Evolutionary conservation across 2,329 filamentous ascomycete genomes (phyloP).

Genomic region (Ophiostoma sp.): DNA sequence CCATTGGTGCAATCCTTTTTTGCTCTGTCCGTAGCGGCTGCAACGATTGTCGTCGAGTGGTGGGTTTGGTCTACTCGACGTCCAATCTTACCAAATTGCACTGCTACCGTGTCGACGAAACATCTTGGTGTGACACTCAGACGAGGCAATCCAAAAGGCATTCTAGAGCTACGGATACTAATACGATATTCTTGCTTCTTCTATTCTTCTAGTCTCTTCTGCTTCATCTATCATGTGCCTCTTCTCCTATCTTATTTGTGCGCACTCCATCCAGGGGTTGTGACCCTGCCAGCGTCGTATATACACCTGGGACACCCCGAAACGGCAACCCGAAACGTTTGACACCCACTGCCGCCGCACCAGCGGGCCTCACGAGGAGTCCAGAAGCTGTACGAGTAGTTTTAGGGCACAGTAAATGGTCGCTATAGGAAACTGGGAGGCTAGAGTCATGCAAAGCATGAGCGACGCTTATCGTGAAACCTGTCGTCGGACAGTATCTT

Average conservation of each 20-base stretch:
- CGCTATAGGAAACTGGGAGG: background rate
- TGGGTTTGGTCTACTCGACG: background rate
- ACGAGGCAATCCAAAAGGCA: background rate
- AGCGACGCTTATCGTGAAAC: constrained; percentile 2
- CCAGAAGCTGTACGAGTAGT: background rate
- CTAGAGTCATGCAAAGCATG: background rate
- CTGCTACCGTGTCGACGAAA: background rate
- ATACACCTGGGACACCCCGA: background rate
- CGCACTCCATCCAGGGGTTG: background rate
- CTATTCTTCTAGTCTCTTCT: no score
- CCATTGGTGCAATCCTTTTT: background rate
- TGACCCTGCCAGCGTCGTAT: constrained; percentile 2
- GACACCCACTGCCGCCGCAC: constrained; percentile 2
- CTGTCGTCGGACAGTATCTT: background rate
- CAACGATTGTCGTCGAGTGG: background rate
- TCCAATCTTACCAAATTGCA: constrained; percentile 7
- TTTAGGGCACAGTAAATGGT: background rate
- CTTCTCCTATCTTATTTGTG: background rate
- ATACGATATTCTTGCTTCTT: no score
- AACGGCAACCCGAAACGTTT: constrained; percentile 11
- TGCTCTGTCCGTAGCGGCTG: background rate
- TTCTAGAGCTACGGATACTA: no score
- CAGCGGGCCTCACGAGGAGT: background rate
- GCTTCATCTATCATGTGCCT: background rate
- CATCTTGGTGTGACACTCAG: background rate